These are phyloP conservation scores for Galerina marginata DNA, from an alignment of 768 basidiomycete genomes.

Conservation along the genomic window DNA sequence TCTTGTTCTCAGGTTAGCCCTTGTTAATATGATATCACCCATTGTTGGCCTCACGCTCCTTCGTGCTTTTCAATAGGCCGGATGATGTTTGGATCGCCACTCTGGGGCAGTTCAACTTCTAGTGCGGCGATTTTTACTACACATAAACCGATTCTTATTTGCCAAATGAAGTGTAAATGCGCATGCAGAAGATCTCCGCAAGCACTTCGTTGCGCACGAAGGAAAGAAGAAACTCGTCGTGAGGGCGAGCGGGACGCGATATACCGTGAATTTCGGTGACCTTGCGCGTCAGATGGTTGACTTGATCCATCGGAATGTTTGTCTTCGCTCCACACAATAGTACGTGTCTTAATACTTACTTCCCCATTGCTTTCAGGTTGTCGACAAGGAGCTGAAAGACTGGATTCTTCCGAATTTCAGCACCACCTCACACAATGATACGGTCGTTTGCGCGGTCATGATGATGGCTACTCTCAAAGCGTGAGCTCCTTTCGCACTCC, in stretches of 20 bases:
- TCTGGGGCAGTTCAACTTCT: conserved; percentile 40
- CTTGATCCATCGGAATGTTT: conserved; percentile 28
- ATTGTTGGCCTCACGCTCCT: neutral
- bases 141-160: neutral
- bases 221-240: conserved; percentile 36
- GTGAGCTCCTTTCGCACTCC: neutral
- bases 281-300: conserved; percentile 34
- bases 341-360: neutral
- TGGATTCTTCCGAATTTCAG: conserved; percentile 25
- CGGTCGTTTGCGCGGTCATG: conserved; percentile 18
- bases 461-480: conserved; percentile 27
- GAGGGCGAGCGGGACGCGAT: conserved; percentile 10
- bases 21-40: neutral
- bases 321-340: neutral
- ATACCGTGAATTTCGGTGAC: conserved; percentile 34
- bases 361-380: conserved; percentile 10
- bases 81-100: conserved; percentile 46
- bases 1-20: conserved; percentile 10
- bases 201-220: conserved; percentile 37
- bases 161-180: conserved; percentile 14
- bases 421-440: conserved; percentile 21
- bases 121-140: conserved; percentile 24
- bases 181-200: conserved; percentile 34
- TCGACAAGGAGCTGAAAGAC: conserved; percentile 21
- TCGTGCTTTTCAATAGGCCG: conserved; percentile 5